Conservation (phyloP, 495 filamentous ascomycete species). For the Aspergillus taichungensis region DNA sequence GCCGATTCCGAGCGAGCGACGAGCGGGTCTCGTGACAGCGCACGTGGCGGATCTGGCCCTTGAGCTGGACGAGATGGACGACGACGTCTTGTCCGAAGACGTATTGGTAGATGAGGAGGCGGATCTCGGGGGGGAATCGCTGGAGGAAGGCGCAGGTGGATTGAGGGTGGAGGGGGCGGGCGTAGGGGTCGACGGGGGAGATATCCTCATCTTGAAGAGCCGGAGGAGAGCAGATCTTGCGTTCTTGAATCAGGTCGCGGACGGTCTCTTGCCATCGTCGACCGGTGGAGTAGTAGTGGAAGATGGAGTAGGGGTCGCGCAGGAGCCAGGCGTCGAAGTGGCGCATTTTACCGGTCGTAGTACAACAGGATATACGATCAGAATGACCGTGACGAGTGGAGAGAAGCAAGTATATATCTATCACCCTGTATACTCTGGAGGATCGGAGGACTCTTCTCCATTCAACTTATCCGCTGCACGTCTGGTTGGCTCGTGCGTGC, state of each 20-base stretch:
- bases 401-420: too few relatives aligned
- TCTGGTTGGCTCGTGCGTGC: too few relatives aligned
- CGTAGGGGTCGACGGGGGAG: conserved; percentile 11
- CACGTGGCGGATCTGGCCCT: conserved; percentile 34
- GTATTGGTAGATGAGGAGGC: conserved; percentile 46
- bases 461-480: too few relatives aligned
- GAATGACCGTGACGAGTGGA: too few relatives aligned
- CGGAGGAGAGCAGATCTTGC: conserved; percentile 30
- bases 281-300: conserved; percentile 35
- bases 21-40: conserved; percentile 17
- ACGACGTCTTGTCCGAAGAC: conserved; percentile 35
- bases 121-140: conserved; percentile 44
- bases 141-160: conserved; percentile 15
- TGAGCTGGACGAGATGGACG: conserved; percentile 34
- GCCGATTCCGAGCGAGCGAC: conserved; percentile 25
- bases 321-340: conserved; percentile 40
- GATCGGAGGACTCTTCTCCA: too few relatives aligned
- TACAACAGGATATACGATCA: too few relatives aligned
- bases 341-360: conserved; percentile 27
- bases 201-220: not conserved
- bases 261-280: conserved; percentile 35
- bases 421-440: too few relatives aligned
- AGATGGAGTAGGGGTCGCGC: conserved; percentile 39
- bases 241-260: conserved; percentile 30
- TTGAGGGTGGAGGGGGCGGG: conserved; percentile 17